Evolutionary conservation across 345 rosid species (phyloP).

Genomic region (thale cress (Arabidopsis thaliana)): DNA sequence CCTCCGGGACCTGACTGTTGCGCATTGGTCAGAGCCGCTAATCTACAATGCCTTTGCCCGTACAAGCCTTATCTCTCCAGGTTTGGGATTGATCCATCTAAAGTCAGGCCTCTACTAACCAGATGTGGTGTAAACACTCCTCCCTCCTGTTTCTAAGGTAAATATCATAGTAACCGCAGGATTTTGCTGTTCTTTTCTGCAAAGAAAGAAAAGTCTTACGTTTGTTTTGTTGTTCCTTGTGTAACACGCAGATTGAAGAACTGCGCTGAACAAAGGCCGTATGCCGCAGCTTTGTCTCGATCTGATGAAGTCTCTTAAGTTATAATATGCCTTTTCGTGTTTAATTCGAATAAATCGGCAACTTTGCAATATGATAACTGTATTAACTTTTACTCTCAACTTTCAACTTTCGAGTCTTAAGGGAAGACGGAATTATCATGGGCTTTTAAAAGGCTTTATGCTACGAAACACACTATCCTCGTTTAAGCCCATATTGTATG

Average conservation of each 20-base stretch:
- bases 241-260: conserved; percentile 34
- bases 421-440: no score
- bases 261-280: background rate
- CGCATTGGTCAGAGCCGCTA: conserved; percentile 36
- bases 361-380: background rate
- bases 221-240: conserved; percentile 18
- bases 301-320: background rate
- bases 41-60: conserved; percentile 54
- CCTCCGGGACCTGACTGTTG: conserved; percentile 55
- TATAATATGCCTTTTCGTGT: conserved; percentile 5
- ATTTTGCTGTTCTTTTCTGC: background rate
- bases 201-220: conserved; percentile 1
- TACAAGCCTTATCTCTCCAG: conserved; percentile 47
- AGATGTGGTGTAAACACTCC: conserved; percentile 46
- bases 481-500: no score
- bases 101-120: conserved; percentile 47
- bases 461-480: no score
- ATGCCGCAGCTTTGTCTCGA: conserved; percentile 2
- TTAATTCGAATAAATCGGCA: conserved; percentile 11
- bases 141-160: conserved; percentile 44
- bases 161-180: background rate
- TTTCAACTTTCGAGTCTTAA: no score
- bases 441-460: no score
- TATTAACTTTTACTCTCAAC: no score
- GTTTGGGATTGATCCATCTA: conserved; percentile 46